Evolutionary conservation across 2,329 filamentous ascomycete species (phyloP).

Genomic region (Talaromyces sp.): DNA sequence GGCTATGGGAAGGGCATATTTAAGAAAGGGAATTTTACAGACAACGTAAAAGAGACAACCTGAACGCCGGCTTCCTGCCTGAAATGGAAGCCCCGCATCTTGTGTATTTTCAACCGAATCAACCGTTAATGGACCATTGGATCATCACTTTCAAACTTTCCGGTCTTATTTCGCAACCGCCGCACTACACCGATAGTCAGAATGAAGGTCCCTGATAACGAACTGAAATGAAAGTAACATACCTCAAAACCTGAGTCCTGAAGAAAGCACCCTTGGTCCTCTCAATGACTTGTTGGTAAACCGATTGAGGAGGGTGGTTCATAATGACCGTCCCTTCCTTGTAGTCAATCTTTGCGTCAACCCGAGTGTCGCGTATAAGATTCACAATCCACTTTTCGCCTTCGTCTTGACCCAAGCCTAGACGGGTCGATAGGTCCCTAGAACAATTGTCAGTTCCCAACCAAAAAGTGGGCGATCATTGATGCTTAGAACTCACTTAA

Average conservation of each 20-base stretch:
- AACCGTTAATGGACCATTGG: conserved; percentile 8
- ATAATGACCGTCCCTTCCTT: conserved; percentile 98
- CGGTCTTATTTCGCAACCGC: conserved; percentile 50
- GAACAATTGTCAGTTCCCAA: conserved; percentile 18
- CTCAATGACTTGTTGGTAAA: conserved; percentile 99
- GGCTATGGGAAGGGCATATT: conserved; percentile 4
- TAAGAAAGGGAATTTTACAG: conserved; percentile 11
- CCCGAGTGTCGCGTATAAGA: conserved; percentile 92
- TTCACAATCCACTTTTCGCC: conserved; percentile 99
- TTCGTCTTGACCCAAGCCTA: conserved; percentile 88
- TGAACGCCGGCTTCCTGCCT: conserved; percentile 44
- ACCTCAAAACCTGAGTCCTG: conserved; percentile 87
- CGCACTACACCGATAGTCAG: conserved; percentile 33
- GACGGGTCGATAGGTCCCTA: conserved; percentile 81
- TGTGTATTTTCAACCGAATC: conserved; percentile 20
- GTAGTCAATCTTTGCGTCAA: conserved; percentile 99
- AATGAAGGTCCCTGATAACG: conserved; percentile 15
- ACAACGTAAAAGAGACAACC: conserved; percentile 28
- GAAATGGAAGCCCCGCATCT: conserved; percentile 24
- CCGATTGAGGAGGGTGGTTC: conserved; percentile 98
- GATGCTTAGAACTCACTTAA: conserved; percentile 58
- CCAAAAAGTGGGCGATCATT: not conserved
- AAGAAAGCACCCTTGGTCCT: conserved; percentile 99
- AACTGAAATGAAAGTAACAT: conserved; percentile 13
- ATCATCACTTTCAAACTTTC: conserved; percentile 16